Percentiles rank a stretch among this genome's conserved stretches.
Evolutionary conservation across 1,139 yeast genomes (phyloP).

Genomic region (Meyerozyma carpophila): DNA sequence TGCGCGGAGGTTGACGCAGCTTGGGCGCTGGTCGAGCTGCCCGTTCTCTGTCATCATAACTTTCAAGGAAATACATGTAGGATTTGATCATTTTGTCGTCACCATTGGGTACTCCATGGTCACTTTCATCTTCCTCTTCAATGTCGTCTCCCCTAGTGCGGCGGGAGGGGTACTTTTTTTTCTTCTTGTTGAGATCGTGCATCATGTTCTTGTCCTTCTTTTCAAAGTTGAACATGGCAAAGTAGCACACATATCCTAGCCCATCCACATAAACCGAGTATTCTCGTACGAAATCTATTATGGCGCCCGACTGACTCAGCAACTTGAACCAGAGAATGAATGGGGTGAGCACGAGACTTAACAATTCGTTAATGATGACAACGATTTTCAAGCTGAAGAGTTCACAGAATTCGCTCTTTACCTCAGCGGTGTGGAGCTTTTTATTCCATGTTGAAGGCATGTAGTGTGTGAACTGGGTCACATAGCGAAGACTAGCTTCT

Average conservation of each 20-base stretch:
- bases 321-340: conserved; percentile 80
- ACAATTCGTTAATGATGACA: conserved; percentile 70
- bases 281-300: conserved; percentile 87
- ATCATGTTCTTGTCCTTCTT: conserved; percentile 51
- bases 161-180: conserved; percentile 13
- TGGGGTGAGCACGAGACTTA: conserved; percentile 81
- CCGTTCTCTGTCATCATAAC: conserved; percentile 44
- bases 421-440: conserved; percentile 72
- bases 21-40: not conserved
- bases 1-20: not conserved
- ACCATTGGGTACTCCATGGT: conserved; percentile 16
- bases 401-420: conserved; percentile 75
- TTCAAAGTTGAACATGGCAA: conserved; percentile 85
- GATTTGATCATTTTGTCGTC: conserved; percentile 93
- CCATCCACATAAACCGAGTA: conserved; percentile 90
- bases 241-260: conserved; percentile 87
- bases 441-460: conserved; percentile 86
- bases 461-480: conserved; percentile 85
- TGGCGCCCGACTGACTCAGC: conserved; percentile 64
- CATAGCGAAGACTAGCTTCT: conserved; percentile 72
- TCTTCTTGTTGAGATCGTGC: conserved; percentile 26
- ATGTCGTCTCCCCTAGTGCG: conserved; percentile 5
- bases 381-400: conserved; percentile 70
- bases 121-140: conserved; percentile 33
- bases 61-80: conserved; percentile 79